These are phyloP conservation scores for Pilobolus umbonatus DNA, from an alignment of 192 early-diverging fungal species.

Conservation along the genomic window DNA sequence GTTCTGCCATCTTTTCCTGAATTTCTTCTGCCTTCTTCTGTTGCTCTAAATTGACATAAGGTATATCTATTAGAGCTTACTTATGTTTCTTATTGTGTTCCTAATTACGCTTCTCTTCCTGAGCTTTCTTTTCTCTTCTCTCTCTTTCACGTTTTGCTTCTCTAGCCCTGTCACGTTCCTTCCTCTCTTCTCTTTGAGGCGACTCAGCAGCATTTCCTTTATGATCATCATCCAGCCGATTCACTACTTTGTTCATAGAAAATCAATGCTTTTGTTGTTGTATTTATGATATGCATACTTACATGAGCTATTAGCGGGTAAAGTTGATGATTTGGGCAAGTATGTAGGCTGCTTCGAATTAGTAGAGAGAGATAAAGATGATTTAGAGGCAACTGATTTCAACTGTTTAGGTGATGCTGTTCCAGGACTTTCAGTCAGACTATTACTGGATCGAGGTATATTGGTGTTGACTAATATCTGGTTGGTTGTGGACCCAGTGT, in stretches of 20 bases:
- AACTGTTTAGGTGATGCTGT: not conserved
- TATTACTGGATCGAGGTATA: not conserved
- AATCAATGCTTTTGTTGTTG: not conserved
- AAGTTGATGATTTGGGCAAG: too few relatives aligned
- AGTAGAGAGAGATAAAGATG: too few relatives aligned
- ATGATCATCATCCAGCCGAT: not conserved
- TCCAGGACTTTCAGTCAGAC: not conserved
- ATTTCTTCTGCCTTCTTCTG: slow-evolving; percentile 21
- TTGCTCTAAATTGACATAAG: slow-evolving; percentile 19
- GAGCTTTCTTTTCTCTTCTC: slow-evolving; percentile 6
- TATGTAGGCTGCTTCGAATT: too few relatives aligned
- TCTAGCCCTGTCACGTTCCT: slow-evolving; percentile 13
- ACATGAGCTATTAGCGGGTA: too few relatives aligned
- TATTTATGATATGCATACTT: too few relatives aligned
- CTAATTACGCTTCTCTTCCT: slow-evolving; percentile 20
- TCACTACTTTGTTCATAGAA: not conserved
- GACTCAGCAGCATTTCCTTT: not conserved
- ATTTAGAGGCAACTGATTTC: not conserved
- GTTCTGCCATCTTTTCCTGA: slow-evolving; percentile 45
- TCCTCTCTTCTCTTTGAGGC: slow-evolving; percentile 8
- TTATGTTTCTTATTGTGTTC: slow-evolving; percentile 13
- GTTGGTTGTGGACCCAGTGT: not conserved
- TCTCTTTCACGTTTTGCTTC: slow-evolving; percentile 19
- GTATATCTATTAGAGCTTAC: too few relatives aligned
- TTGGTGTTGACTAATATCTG: not conserved